phyloP scores from a whole-genome alignment of 495 filamentous ascomycete genomes.

The Bathelium albidoporum region DNA sequence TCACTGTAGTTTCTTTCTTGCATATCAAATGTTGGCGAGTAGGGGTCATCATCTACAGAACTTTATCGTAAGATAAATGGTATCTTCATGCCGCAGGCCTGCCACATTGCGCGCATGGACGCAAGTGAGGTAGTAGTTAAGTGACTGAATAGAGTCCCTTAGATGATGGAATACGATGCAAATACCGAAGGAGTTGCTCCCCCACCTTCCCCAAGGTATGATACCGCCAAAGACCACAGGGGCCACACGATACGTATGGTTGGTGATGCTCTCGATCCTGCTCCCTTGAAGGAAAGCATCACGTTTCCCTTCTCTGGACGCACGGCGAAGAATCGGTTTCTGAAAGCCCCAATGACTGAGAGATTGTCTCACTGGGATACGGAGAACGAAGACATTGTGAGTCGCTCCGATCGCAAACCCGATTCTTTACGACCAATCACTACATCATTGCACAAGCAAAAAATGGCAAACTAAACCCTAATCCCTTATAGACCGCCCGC shows the following conservation, averaged over 20 bases:
- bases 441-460: background rate
- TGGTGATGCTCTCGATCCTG: conserved; percentile 13
- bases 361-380: conserved; percentile 18
- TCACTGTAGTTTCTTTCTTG: background rate
- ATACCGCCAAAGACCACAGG: conserved; percentile 6
- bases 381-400: conserved; percentile 13
- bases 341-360: conserved; percentile 21
- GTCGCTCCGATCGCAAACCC: background rate
- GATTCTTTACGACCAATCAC: background rate
- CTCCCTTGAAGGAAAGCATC: conserved; percentile 10
- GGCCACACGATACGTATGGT: conserved; percentile 13
- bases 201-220: conserved; percentile 11
- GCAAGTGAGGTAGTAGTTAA: too few species aligned
- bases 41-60: too few species aligned
- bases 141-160: background rate
- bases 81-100: too few species aligned
- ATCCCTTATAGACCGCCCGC: background rate
- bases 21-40: too few species aligned
- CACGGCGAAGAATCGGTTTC: conserved; percentile 18
- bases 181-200: background rate
- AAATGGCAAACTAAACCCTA: background rate
- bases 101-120: too few species aligned
- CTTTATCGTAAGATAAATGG: too few species aligned
- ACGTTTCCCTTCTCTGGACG: conserved; percentile 21
- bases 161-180: conserved; percentile 19